Evolutionary conservation across 1,284 basidiomycete genomes (phyloP), one percentile per base, ranked within the genome.

Genomic region (Pseudozyma flocculosa): DNA sequence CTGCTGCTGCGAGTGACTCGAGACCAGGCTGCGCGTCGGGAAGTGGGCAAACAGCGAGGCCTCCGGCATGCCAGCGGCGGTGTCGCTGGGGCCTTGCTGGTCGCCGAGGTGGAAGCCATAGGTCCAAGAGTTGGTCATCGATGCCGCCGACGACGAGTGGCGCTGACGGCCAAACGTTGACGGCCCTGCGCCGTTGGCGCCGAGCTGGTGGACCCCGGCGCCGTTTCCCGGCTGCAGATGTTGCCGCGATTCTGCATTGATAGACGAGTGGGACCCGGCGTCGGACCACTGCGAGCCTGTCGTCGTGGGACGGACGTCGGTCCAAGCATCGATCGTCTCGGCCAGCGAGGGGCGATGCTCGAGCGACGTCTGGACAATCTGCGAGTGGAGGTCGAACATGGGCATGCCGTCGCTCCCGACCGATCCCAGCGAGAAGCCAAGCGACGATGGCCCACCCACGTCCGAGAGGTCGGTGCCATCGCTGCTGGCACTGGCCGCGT

Each of bases 381-480:
- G 48, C n/a, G 57, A 47, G 15, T 45, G 57, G 48, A 64, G 60
- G 43, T 64, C 61, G 18, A 64, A 64, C 2, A 45, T 50, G 50
- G 61, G 60, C 61, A 64, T 60, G 23, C 54, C 61, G 19, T 64
- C 61, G 44, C 57, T 60, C n/a, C 54, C 60, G 24, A 45, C 50
- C 24, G 53, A 60, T 48, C 60, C 61, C 8, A 64, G 50, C 42
- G 61, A 60, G 57, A 64, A 56, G 45, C 53, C 56, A 50, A 64
- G 48, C 42, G 61, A 59, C 1, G 54, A 43, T 15, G 51, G 48
- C 29, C 47, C 47, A 21, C 45, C 50, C 17, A 56, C 56, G 0
- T 44, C 45, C 3, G 37, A 19, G 2, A 53, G 53, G 30, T 54
- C 43, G 24, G 61, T 55, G 8, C 36, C 51, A 18, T 39, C 34